Conservation (phyloP, 2,329 filamentous ascomycete species). For the Monilinia vaccinii-corymbosi region DNA sequence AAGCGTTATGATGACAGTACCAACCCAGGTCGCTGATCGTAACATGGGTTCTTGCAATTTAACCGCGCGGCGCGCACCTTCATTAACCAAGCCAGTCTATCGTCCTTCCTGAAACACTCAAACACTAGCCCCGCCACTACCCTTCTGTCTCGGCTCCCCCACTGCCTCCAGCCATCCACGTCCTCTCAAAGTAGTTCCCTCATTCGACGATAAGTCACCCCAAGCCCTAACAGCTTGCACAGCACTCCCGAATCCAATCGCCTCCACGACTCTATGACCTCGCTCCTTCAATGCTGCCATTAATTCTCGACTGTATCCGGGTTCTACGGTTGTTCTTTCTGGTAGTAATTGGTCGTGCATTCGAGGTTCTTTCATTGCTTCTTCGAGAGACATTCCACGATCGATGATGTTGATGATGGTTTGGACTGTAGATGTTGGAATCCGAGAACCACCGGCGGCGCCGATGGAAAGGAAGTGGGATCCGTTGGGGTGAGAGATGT, state of each 20-base stretch:
- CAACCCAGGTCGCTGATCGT: not conserved
- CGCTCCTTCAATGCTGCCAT: constrained; percentile 51
- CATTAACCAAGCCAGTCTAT: not conserved
- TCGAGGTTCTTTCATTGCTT: constrained; percentile 57
- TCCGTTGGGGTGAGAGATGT: constrained; percentile 54
- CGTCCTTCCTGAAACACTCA: not conserved
- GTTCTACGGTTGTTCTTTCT: constrained; percentile 59
- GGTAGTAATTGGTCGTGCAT: constrained; percentile 79
- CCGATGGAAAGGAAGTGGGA: constrained; percentile 61
- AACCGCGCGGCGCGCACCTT: not conserved
- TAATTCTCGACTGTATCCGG: constrained; percentile 54
- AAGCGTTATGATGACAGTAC: not conserved
- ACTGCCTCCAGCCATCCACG: constrained; percentile 71
- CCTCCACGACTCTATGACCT: constrained; percentile 66
- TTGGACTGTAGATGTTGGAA: constrained; percentile 72
- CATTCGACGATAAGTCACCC: constrained; percentile 68
- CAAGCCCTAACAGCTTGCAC: constrained; percentile 58
- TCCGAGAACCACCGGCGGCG: constrained; percentile 72
- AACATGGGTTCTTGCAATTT: not conserved
- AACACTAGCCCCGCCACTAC: constrained; percentile 32
- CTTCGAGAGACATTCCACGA: constrained; percentile 44
- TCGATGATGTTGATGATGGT: constrained; percentile 66
- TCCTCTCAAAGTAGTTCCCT: constrained; percentile 69
- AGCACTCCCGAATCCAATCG: constrained; percentile 52
- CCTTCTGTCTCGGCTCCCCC: constrained; percentile 63